A percentile compares a stretch with the other conserved stretches of the same genome.
phyloP scores from a whole-genome alignment of 176 grass and related monocot species.

The Bothriochloa decipiens region DNA sequence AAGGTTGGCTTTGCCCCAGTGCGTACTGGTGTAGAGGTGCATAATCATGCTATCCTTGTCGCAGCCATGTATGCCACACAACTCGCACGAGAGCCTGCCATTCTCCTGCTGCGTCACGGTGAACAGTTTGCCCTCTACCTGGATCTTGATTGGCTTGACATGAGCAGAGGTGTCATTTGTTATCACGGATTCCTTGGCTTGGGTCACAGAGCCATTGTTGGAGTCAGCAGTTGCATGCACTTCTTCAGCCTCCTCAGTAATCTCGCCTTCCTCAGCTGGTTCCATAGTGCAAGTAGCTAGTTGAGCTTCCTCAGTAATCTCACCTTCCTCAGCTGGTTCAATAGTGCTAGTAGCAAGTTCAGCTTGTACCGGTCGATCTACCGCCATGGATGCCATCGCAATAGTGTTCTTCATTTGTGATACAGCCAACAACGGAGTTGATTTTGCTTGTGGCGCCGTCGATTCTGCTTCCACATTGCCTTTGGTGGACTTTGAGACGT shows the following conservation, averaged over 20 bases:
- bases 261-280: neutral
- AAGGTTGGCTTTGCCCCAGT: constrained; percentile 11
- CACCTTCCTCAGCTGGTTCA: neutral
- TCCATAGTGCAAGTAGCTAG: neutral
- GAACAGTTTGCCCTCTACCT: constrained; percentile 33
- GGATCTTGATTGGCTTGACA: constrained; percentile 11
- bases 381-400: neutral
- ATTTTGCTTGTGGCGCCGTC: neutral
- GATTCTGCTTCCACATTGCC: neutral
- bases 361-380: neutral
- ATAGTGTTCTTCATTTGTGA: neutral
- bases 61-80: constrained; percentile 15
- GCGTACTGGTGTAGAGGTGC: constrained; percentile 42
- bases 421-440: neutral
- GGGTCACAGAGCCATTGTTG: neutral
- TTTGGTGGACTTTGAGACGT: neutral
- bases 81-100: constrained; percentile 23
- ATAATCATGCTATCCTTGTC: constrained; percentile 27
- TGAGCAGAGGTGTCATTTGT: neutral
- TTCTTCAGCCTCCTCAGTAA: neutral
- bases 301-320: neutral
- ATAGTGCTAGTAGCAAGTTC: neutral
- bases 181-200: neutral
- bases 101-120: constrained; percentile 7
- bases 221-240: neutral